Evolutionary conservation across 805 yeast species (phyloP).

Genomic region (Yarrowia alimentaria): DNA sequence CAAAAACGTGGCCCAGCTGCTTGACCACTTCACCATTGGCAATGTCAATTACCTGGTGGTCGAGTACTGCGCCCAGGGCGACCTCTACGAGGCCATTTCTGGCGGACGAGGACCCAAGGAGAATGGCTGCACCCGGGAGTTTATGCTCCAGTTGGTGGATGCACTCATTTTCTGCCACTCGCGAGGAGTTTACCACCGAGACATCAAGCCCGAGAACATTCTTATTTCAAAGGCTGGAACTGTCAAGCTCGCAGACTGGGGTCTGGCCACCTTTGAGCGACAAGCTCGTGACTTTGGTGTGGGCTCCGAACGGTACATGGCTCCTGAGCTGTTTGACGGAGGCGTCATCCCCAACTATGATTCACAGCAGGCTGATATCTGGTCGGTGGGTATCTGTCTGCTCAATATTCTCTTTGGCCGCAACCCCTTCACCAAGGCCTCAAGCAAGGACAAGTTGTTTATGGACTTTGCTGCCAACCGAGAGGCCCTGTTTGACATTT

Average conservation of each 20-base stretch:
- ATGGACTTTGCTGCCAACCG: constrained; percentile 81
- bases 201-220: constrained; percentile 92
- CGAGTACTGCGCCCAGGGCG: constrained; percentile 86
- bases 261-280: constrained; percentile 67
- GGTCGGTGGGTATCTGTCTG: constrained; percentile 85
- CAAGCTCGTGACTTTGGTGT: constrained; percentile 73
- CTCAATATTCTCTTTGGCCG: constrained; percentile 83
- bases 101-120: constrained; percentile 54
- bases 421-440: constrained; percentile 81
- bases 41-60: constrained; percentile 60
- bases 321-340: constrained; percentile 82
- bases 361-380: constrained; percentile 78
- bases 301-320: constrained; percentile 91
- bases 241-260: constrained; percentile 80
- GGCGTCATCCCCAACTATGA: constrained; percentile 51
- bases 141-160: constrained; percentile 73
- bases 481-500: constrained; percentile 87
- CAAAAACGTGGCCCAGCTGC: constrained; percentile 73
- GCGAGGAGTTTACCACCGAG: constrained; percentile 85
- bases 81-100: constrained; percentile 80
- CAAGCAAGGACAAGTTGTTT: constrained; percentile 75
- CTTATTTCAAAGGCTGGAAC: constrained; percentile 60
- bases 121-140: constrained; percentile 52
- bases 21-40: constrained; percentile 64
- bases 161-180: constrained; percentile 77